Evolutionary conservation across 345 rosid genomes (phyloP).

Genomic region (Mallotus nudiflorus): DNA sequence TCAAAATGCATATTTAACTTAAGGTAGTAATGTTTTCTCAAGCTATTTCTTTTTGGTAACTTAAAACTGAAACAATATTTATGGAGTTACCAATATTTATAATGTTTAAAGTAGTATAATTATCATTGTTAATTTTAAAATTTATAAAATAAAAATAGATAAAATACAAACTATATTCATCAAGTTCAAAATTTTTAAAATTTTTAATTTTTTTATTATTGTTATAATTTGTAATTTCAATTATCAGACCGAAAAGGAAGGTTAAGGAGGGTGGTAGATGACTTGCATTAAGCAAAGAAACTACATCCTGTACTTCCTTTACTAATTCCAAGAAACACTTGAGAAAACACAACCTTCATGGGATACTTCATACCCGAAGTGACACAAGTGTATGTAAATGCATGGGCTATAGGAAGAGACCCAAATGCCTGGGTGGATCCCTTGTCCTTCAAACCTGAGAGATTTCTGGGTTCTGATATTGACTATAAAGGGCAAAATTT

Average conservation of each 20-base stretch:
- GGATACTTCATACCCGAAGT: slow-evolving; percentile 12
- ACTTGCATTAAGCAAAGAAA: neutral
- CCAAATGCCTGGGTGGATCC: slow-evolving; percentile 16
- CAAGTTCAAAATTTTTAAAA: too few relatives aligned
- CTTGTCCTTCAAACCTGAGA: slow-evolving; percentile 10
- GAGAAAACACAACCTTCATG: neutral
- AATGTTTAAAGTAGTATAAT: too few relatives aligned
- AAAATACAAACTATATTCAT: too few relatives aligned
- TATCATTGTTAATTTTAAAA: too few relatives aligned
- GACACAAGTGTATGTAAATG: slow-evolving; percentile 18
- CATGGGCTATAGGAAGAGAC: slow-evolving; percentile 11
- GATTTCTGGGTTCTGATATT: slow-evolving; percentile 16
- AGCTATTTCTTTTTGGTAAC: too few relatives aligned
- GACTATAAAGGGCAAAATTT: slow-evolving; percentile 5
- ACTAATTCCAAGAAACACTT: slow-evolving; percentile 4
- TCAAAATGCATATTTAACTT: too few relatives aligned
- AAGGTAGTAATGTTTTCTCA: too few relatives aligned
- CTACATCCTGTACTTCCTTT: slow-evolving; percentile 9
- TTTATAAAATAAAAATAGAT: too few relatives aligned
- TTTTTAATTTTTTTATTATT: too few relatives aligned
- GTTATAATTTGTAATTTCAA: too few relatives aligned
- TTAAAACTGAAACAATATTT: too few relatives aligned
- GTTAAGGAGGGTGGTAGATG: slow-evolving; percentile 11
- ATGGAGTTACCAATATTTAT: too few relatives aligned
- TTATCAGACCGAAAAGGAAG: slow-evolving; percentile 2